Conservation (phyloP, 768 basidiomycete species). For the Phaffia australis region DNA sequence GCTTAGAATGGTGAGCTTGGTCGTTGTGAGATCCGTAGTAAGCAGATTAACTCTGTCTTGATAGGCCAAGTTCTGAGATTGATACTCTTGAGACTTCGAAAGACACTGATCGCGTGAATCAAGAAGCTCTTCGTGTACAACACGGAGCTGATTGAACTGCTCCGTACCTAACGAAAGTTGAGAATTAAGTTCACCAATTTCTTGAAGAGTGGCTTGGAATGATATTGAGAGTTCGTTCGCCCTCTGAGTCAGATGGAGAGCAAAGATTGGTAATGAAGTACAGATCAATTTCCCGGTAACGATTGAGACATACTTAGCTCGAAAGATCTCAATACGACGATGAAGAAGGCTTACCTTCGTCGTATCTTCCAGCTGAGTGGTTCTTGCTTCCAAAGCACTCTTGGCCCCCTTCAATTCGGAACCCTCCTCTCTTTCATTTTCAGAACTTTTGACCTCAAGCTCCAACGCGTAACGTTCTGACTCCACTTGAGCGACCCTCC, state of each 20-base stretch:
- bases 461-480: slow-evolving; percentile 9
- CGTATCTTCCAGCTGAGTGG: no score
- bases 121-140: slow-evolving; percentile 1
- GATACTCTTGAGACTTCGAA: slow-evolving; percentile 2
- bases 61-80: neutral
- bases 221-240: neutral
- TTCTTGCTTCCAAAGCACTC: no score
- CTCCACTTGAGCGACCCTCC: slow-evolving; percentile 28
- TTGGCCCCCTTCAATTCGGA: slow-evolving; percentile 36
- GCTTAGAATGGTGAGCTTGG: slow-evolving; percentile 30
- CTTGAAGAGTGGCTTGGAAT: neutral
- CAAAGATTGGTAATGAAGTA: no score
- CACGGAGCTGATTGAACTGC: slow-evolving; percentile 11
- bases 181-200: neutral
- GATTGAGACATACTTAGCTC: neutral
- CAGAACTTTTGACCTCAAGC: neutral
- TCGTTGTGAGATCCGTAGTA: neutral
- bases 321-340: no score
- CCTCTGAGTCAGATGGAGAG: neutral
- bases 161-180: slow-evolving; percentile 15
- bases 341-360: neutral
- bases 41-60: neutral
- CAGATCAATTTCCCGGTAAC: no score
- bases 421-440: neutral
- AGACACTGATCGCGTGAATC: neutral